Percentiles rank a stretch among this genome's conserved stretches.
These are phyloP conservation scores for Nevesoporus exiguus DNA, from an alignment of 768 basidiomycete genomes.

Conservation along the genomic window DNA sequence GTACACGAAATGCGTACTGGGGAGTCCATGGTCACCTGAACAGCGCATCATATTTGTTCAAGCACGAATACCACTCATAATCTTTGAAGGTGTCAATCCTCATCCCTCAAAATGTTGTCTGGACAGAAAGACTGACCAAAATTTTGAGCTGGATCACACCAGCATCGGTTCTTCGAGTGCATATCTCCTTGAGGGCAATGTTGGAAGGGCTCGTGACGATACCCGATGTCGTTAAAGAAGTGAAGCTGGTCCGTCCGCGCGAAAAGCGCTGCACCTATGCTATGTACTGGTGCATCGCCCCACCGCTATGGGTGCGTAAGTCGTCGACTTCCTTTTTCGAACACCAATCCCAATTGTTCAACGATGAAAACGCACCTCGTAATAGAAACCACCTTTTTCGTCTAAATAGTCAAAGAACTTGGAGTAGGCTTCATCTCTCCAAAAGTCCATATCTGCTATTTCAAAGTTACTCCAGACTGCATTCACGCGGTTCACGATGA, in stretches of 20 bases:
- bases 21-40: conserved; percentile 35
- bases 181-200: conserved; percentile 62
- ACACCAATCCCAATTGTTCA: background rate
- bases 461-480: conserved; percentile 74
- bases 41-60: conserved; percentile 68
- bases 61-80: conserved; percentile 86
- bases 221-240: conserved; percentile 85
- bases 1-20: background rate
- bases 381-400: conserved; percentile 83
- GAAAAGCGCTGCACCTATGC: conserved; percentile 77
- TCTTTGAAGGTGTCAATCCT: conserved; percentile 40
- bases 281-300: conserved; percentile 89
- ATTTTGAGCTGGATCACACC: conserved; percentile 66
- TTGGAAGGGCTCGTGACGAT: conserved; percentile 76
- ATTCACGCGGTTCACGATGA: conserved; percentile 25
- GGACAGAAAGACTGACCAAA: conserved; percentile 49
- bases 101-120: background rate
- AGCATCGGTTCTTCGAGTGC: conserved; percentile 61
- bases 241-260: conserved; percentile 72
- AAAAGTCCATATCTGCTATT: conserved; percentile 87
- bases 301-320: conserved; percentile 45
- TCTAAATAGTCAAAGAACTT: conserved; percentile 84
- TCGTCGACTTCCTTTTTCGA: background rate
- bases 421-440: conserved; percentile 80
- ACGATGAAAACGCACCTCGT: conserved; percentile 54